These are phyloP conservation scores for Ascomycota sp. DNA, from an alignment of 2,329 filamentous ascomycete species.

Conservation along the genomic window DNA sequence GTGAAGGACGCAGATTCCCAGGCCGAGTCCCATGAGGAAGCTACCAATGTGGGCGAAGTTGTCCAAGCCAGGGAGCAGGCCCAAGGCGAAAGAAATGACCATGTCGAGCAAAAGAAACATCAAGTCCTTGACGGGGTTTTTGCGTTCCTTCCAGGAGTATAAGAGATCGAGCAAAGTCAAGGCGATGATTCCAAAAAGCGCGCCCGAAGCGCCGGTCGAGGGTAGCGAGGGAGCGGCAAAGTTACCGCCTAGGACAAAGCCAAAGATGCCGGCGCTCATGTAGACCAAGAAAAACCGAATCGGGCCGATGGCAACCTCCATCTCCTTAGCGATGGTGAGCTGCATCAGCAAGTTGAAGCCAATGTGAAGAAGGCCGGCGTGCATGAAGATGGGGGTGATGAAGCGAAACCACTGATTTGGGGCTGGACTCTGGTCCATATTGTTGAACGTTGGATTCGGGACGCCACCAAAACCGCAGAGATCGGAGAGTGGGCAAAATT, in stretches of 20 bases:
- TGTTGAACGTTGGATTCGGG: slow-evolving; percentile 39
- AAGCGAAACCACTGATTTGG: slow-evolving; percentile 96
- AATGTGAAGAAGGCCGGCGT: slow-evolving; percentile 84
- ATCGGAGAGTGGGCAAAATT: slow-evolving; percentile 48
- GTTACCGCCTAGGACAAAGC: slow-evolving; percentile 85
- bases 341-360: slow-evolving; percentile 88
- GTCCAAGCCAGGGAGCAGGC: slow-evolving; percentile 75
- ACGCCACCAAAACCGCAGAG: slow-evolving; percentile 66
- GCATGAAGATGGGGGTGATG: slow-evolving; percentile 85
- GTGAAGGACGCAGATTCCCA: slow-evolving; percentile 71
- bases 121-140: slow-evolving; percentile 60
- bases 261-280: slow-evolving; percentile 77
- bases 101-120: slow-evolving; percentile 71
- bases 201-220: slow-evolving; percentile 74
- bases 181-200: slow-evolving; percentile 78
- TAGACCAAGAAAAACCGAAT: slow-evolving; percentile 81
- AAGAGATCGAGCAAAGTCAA: slow-evolving; percentile 72
- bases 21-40: slow-evolving; percentile 71
- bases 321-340: slow-evolving; percentile 70
- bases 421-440: slow-evolving; percentile 26
- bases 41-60: slow-evolving; percentile 96
- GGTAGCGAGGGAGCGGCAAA: slow-evolving; percentile 64
- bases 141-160: slow-evolving; percentile 73
- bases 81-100: slow-evolving; percentile 73
- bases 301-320: slow-evolving; percentile 75